These are phyloP conservation scores for Pseudisothecium myosuroides DNA, from an alignment of 225 moss, liverwort and hornwort species.

Conservation along the genomic window DNA sequence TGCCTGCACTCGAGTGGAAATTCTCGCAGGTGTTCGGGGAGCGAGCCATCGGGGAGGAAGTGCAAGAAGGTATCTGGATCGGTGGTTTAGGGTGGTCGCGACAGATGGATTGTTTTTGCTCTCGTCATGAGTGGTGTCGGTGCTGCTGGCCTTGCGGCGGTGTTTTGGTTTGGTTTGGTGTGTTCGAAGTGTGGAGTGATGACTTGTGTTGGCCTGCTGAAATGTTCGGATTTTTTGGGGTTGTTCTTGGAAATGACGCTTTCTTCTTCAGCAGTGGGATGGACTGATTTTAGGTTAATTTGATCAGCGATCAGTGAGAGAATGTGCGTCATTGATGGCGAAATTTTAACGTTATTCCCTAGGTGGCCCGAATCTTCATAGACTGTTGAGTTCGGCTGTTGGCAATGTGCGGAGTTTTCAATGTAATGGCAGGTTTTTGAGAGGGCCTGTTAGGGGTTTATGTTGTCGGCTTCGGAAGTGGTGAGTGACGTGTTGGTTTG, in stretches of 20 bases:
- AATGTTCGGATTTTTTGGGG: not conserved
- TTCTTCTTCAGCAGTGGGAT: not conserved
- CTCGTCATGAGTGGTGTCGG: not conserved
- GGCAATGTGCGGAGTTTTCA: not conserved
- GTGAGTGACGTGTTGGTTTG: not conserved
- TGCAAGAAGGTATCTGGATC: slow-evolving; percentile 87
- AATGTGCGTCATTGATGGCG: not conserved
- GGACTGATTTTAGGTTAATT: not conserved
- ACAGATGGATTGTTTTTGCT: not conserved
- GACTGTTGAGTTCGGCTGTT: not conserved
- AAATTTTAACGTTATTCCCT: not conserved
- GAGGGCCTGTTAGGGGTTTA: not conserved
- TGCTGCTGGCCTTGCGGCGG: not conserved
- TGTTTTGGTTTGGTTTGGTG: not conserved
- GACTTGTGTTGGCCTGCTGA: not conserved
- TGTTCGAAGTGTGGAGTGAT: not conserved
- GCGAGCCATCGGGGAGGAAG: slow-evolving; percentile 93
- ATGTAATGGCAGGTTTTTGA: not conserved
- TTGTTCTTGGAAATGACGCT: not conserved
- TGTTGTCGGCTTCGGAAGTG: not conserved
- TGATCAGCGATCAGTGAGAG: not conserved
- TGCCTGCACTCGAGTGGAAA: slow-evolving; percentile 93
- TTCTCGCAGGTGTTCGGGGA: slow-evolving; percentile 98
- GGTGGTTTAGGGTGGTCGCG: not conserved
- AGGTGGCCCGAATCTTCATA: not conserved